Percentiles rank a stretch among this genome's conserved stretches.
These are phyloP conservation scores for Lyophyllum semitale DNA, from an alignment of 768 basidiomycete species.

Conservation along the genomic window DNA sequence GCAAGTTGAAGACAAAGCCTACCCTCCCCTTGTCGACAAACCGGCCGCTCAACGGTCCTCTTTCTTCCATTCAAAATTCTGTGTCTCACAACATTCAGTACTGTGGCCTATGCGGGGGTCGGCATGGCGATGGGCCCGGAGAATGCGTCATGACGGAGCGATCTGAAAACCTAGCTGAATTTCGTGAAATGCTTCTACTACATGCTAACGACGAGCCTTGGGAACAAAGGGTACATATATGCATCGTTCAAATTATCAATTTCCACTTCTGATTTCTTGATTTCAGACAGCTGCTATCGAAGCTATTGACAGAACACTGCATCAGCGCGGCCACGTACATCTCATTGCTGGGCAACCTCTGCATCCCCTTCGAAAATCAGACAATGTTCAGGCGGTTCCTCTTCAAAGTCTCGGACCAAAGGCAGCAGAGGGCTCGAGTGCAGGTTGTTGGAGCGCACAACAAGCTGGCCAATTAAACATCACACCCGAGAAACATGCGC, in stretches of 20 bases:
- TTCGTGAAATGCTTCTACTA: constrained; percentile 64
- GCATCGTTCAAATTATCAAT: background rate
- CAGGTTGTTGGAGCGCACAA: background rate
- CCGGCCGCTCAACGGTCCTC: constrained; percentile 8
- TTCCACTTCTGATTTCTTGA: constrained; percentile 8
- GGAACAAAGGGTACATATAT: constrained; percentile 58
- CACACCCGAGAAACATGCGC: background rate
- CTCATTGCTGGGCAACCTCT: constrained; percentile 69
- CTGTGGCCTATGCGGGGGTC: constrained; percentile 66
- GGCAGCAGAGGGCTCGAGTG: background rate
- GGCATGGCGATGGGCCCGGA: constrained; percentile 46
- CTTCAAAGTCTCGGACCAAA: background rate
- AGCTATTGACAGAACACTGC: constrained; percentile 68
- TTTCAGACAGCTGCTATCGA: constrained; percentile 57
- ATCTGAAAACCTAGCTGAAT: constrained; percentile 69
- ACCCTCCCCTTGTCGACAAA: constrained; percentile 1
- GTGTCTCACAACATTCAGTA: constrained; percentile 13
- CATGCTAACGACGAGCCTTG: constrained; percentile 68
- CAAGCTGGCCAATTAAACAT: background rate
- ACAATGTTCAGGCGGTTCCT: background rate
- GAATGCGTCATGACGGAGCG: constrained; percentile 66
- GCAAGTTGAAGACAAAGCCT: constrained; percentile 19
- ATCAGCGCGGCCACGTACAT: constrained; percentile 52
- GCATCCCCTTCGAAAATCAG: constrained; percentile 41
- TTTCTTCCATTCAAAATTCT: constrained; percentile 18